Evolutionary conservation across 805 yeast species (phyloP), one percentile per base, ranked within the genome.

Genomic region (Cephaloascus fragrans): DNA sequence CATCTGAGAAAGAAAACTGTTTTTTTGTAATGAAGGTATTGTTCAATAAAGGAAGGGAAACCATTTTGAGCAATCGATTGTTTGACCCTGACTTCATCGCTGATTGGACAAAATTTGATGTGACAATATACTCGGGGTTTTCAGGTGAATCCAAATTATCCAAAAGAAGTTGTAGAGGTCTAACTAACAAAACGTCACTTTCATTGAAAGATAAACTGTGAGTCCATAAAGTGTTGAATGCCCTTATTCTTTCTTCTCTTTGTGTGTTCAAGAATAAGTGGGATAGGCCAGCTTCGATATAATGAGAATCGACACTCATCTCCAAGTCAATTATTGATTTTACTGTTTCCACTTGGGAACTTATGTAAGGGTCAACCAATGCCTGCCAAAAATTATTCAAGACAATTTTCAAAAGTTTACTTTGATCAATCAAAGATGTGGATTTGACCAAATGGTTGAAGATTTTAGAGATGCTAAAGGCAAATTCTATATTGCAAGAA

Each of bases 251-350:
- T 15, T 66, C 57, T 4, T 57, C 52, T 17, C 68, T 57, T 3
- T 47, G 50, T 1, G 64, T 54, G 3, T 67, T 52, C 12, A 79
- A 50, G 23, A 85, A 67, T 36, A 77, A 65, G 2, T 73, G 62
- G 0, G 85, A 63, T 2, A 89, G 45, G 0, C 86, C 83, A 1
- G 95, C 90, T 48, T 88, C 95, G 19, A 88, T 69, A 43, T 73
- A 71, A 36, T 71, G 59, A 2, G 69, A 50, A 12, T 75, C 75
- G 19, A 73, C 66, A 16, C 69, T 60, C n/a, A 70, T 55, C 32
- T 77, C 80, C 37, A 90, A 57, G 4, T 69, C 64, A 66, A 84
- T 80, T 2, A 89, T 64, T 18, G 75, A 64, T 38, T 72, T 75
- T 1, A 83, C 84, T 0, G 83, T 70, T 48, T 84, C 94, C 1